Conservation (phyloP, 176 grass and related monocot genomes). For the Panicum miliaceum region DNA sequence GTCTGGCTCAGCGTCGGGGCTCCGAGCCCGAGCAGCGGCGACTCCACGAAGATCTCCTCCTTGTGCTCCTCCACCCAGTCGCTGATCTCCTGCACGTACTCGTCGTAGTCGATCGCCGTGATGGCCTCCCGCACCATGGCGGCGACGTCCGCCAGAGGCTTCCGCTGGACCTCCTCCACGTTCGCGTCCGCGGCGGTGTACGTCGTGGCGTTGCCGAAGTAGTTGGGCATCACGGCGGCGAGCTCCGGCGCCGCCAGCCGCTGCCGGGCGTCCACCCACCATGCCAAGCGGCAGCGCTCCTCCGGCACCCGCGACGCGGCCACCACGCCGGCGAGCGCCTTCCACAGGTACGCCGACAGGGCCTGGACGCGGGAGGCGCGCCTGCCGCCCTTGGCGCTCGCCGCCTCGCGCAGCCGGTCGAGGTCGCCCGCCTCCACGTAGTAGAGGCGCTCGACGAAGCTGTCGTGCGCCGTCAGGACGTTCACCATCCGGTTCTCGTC, state of each 20-base stretch:
- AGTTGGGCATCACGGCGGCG: conserved; percentile 11
- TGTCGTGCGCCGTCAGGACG: background rate
- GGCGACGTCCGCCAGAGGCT: conserved; percentile 26
- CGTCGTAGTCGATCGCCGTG: conserved; percentile 28
- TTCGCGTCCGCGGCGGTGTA: background rate
- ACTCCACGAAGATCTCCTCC: background rate
- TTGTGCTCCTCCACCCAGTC: conserved; percentile 65
- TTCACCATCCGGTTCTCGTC: background rate
- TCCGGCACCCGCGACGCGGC: background rate
- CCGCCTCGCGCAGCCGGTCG: background rate
- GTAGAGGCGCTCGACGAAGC: conserved; percentile 22
- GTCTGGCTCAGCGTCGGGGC: background rate
- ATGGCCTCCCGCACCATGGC: conserved; percentile 42
- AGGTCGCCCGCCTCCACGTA: background rate
- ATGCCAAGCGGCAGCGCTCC: conserved; percentile 38
- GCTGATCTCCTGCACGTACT: conserved; percentile 42
- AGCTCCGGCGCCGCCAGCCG: conserved; percentile 14
- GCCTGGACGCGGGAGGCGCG: conserved; percentile 34
- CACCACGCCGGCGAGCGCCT: conserved; percentile 35
- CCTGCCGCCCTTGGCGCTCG: background rate
- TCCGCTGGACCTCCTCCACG: conserved; percentile 22
- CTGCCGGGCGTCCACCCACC: conserved; percentile 48
- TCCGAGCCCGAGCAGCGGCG: background rate
- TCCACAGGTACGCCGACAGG: conserved; percentile 53
- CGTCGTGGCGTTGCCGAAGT: conserved; percentile 45